These are phyloP conservation scores for Fusarium annulatum DNA, from an alignment of 2,329 filamentous ascomycete species.

Conservation along the genomic window DNA sequence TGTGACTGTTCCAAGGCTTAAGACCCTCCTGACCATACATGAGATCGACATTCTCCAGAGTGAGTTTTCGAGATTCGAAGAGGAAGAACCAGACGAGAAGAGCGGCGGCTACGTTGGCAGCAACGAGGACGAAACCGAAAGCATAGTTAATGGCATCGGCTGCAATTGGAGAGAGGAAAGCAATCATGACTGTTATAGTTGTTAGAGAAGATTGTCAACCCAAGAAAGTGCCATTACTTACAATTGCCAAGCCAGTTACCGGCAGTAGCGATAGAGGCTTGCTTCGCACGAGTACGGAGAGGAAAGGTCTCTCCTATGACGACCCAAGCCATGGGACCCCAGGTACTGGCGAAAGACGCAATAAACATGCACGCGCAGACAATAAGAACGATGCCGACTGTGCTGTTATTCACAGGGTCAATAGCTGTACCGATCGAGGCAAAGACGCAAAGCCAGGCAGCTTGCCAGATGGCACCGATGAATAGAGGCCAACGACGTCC, in stretches of 20 bases:
- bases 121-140: constrained; percentile 75
- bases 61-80: constrained; percentile 72
- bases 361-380: constrained; percentile 81
- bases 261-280: constrained; percentile 65
- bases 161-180: constrained; percentile 76
- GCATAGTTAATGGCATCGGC: constrained; percentile 68
- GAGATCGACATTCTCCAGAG: constrained; percentile 77
- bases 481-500: constrained; percentile 77
- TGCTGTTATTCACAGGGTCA: constrained; percentile 55
- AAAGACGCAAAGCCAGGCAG: constrained; percentile 72
- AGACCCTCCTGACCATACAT: constrained; percentile 72
- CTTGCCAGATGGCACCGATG: constrained; percentile 74
- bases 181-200: constrained; percentile 62
- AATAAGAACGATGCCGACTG: constrained; percentile 75
- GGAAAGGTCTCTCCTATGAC: constrained; percentile 75
- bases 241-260: constrained; percentile 71
- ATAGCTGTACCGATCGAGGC: constrained; percentile 65
- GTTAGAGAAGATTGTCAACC: constrained; percentile 8
- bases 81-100: constrained; percentile 76
- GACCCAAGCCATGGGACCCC: constrained; percentile 77
- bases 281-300: constrained; percentile 64
- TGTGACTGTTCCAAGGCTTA: constrained; percentile 69
- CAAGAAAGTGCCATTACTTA: constrained; percentile 29
- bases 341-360: constrained; percentile 74
- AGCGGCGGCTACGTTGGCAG: constrained; percentile 68